Evolutionary conservation across 2,329 filamentous ascomycete species (phyloP).

Genomic region (Cladophialophora immunda): DNA sequence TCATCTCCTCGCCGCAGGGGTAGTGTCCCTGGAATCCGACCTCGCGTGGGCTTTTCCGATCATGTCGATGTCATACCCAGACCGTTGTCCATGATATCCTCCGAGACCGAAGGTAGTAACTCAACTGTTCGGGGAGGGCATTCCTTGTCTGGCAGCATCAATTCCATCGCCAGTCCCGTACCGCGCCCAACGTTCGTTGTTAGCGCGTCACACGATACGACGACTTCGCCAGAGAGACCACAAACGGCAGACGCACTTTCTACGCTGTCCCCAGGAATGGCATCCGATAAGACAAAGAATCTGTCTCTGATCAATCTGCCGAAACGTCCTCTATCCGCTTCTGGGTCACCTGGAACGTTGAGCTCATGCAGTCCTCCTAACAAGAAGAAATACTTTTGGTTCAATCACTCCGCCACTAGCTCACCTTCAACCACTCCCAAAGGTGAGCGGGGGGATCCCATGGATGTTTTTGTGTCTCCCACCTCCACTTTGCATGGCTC

Average conservation of each 20-base stretch:
- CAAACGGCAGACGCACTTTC: constrained; percentile 53
- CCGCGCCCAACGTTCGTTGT: constrained; percentile 50
- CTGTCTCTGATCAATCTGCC: constrained; percentile 37
- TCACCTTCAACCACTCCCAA: constrained; percentile 46
- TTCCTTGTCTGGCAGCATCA: constrained; percentile 80
- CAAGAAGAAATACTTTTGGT: constrained; percentile 44
- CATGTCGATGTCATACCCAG: constrained; percentile 83
- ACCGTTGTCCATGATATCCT: constrained; percentile 83
- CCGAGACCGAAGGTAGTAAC: constrained; percentile 80
- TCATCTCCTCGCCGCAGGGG: constrained; percentile 43
- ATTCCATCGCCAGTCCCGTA: constrained; percentile 71
- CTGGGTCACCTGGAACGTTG: constrained; percentile 42
- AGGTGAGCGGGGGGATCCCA: constrained; percentile 37
- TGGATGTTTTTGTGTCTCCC: constrained; percentile 27
- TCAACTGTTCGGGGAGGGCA: constrained; percentile 74
- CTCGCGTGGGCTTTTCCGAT: constrained; percentile 83
- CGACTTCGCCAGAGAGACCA: constrained; percentile 48
- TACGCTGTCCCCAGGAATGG: constrained; percentile 38
- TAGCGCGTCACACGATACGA: constrained; percentile 30
- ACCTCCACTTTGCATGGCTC: constrained; percentile 14
- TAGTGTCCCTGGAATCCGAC: constrained; percentile 50
- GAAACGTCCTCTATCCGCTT: constrained; percentile 54
- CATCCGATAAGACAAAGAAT: constrained; percentile 42
- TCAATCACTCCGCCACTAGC: constrained; percentile 43
- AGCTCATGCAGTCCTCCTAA: constrained; percentile 39